Percentiles rank a stretch among this genome's conserved stretches.
phyloP scores from a whole-genome alignment of 192 early-diverging fungal species.

The Backusella parvicylindrica region DNA sequence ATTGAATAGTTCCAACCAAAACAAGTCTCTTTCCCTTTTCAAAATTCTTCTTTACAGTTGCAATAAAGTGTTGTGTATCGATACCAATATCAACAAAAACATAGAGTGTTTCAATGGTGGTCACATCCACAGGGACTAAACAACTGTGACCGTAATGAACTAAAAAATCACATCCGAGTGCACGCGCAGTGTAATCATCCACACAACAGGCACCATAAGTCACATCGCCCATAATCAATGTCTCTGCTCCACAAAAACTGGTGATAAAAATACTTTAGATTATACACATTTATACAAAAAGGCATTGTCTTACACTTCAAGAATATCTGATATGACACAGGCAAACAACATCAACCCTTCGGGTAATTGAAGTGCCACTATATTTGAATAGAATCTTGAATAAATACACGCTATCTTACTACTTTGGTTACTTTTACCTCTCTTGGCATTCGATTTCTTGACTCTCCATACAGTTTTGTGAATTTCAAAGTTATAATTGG shows the following conservation, averaged over 20 bases:
- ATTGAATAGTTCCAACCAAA: slow-evolving; percentile 94
- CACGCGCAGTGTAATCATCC: slow-evolving; percentile 93
- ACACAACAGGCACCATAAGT: slow-evolving; percentile 99
- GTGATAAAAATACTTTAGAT: background rate
- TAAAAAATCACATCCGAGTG: slow-evolving; percentile 94
- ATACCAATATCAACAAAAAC: slow-evolving; percentile 99
- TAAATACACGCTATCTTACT: background rate
- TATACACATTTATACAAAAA: background rate
- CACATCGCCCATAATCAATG: slow-evolving; percentile 97
- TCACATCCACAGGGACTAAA: slow-evolving; percentile 90
- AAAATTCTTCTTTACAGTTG: slow-evolving; percentile 87
- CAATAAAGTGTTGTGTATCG: slow-evolving; percentile 89
- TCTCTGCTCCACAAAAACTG: slow-evolving; percentile 80
- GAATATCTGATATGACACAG: slow-evolving; percentile 88
- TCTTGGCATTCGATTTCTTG: slow-evolving; percentile 64
- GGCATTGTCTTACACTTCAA: slow-evolving; percentile 59
- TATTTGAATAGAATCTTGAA: background rate
- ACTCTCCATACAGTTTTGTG: slow-evolving; percentile 95
- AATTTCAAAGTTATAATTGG: slow-evolving; percentile 99
- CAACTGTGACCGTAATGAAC: slow-evolving; percentile 98
- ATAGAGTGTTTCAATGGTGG: slow-evolving; percentile 92
- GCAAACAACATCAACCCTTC: slow-evolving; percentile 96
- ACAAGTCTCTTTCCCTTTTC: slow-evolving; percentile 68
- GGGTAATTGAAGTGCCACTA: slow-evolving; percentile 94
- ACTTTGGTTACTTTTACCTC: slow-evolving; percentile 43